Evolutionary conservation across 1,284 basidiomycete genomes (phyloP), one percentile per base, ranked within the genome.

Genomic region (Ustilago nuda): DNA sequence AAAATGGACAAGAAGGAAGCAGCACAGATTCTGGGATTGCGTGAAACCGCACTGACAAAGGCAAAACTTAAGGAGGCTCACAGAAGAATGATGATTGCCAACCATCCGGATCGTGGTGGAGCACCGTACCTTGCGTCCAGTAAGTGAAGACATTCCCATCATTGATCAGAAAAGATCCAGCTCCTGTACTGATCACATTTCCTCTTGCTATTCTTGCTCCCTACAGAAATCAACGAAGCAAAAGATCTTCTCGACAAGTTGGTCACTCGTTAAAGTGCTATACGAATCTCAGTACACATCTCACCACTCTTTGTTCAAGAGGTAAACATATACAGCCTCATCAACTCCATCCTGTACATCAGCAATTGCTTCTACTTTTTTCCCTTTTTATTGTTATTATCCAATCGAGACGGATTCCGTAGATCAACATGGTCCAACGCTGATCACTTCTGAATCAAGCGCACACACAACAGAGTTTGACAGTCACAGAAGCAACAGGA

Each of bases 1-100:
- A 97, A 95, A 89, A 98, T 98, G 95, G 95, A 98, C 86, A 90
- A 93, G 84, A 92, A 91, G 76, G 96, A 98, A 87, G 96, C 96
- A 3, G 90, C 95, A 63, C 90, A 91, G 74, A 92, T 99, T 79
- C 89, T 98, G 33, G 95, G 95, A n/a, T 88, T 98, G 51, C 72
- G 80, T 48, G 85, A 82, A 56, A 83, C 84, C 23, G 82, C 78
- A 19, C 50, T 85, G 37, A 84, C 84, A 45, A 82, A 78, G 61
- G 78, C 79, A 6, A 76, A 75, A 65, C 72, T 86, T 50, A 86
- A 86, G 55, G 85, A 86, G 11, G 84, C 85, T 4, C 85, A 86
- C 62, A 66, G 85, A 30, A 73, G 81, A 17, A 86, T 86, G 80
- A 86, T 86, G 85, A 85, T 86, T 58, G 85, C 85, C 3, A 98